Percentiles rank a stretch among this genome's conserved stretches.
Evolutionary conservation across 805 yeast genomes (phyloP).

Genomic region (Yarrowia hollandica): DNA sequence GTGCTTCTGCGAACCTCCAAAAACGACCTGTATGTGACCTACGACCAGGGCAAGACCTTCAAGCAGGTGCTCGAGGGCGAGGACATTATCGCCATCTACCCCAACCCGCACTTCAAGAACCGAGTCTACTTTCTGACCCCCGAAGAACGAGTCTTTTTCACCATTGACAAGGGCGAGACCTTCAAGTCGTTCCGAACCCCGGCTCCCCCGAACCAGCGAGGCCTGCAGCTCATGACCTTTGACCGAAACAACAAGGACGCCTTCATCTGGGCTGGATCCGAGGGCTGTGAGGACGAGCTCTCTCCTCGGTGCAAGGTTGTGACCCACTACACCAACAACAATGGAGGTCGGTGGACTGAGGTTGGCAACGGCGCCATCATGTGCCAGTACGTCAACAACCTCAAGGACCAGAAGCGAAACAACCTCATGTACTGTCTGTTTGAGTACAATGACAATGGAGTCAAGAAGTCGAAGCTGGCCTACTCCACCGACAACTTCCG

Average conservation of each 20-base stretch:
- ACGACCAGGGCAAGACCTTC: slow-evolving; percentile 63
- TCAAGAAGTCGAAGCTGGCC: slow-evolving; percentile 38
- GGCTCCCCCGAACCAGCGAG: slow-evolving; percentile 45
- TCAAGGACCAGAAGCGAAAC: slow-evolving; percentile 48
- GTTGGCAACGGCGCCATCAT: slow-evolving; percentile 53
- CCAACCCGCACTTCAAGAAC: slow-evolving; percentile 61
- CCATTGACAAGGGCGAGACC: slow-evolving; percentile 66
- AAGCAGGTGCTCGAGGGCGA: slow-evolving; percentile 45
- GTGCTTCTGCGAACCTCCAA: slow-evolving; percentile 59
- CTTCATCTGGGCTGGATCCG: slow-evolving; percentile 69
- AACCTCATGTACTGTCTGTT: slow-evolving; percentile 66
- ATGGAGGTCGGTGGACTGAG: slow-evolving; percentile 61
- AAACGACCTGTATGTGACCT: slow-evolving; percentile 61
- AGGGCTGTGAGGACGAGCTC: slow-evolving; percentile 53
- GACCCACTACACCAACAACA: slow-evolving; percentile 65
- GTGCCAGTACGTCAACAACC: slow-evolving; percentile 70
- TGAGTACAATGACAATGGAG: slow-evolving; percentile 19
- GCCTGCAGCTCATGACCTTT: slow-evolving; percentile 54
- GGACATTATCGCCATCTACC: slow-evolving; percentile 53
- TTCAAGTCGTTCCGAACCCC: slow-evolving; percentile 56
- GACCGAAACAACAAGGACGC: slow-evolving; percentile 56
- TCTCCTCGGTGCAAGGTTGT: slow-evolving; percentile 53
- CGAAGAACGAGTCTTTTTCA: slow-evolving; percentile 52
- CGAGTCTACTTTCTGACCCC: slow-evolving; percentile 56
- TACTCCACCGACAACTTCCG: slow-evolving; percentile 58